Evolutionary conservation across 1,284 basidiomycete species (phyloP).

Genomic region (Cystobasidiaceae sp.): DNA sequence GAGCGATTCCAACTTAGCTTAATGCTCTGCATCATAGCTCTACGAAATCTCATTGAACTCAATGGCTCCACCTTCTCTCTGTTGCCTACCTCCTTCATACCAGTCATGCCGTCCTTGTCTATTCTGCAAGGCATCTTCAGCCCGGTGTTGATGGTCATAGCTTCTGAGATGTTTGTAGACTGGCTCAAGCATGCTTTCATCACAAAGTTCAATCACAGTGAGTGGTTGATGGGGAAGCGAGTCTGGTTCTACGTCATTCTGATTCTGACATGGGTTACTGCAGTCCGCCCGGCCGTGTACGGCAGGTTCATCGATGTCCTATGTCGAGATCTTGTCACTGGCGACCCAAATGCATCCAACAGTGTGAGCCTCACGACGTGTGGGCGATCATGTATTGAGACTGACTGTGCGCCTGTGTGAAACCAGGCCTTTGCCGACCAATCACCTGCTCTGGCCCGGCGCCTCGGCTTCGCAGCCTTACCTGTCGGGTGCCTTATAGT

Average conservation of each 20-base stretch:
- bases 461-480: constrained; percentile 90
- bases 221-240: too few species aligned
- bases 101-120: constrained; percentile 46
- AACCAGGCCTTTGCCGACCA: constrained; percentile 89
- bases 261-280: constrained; percentile 63
- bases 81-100: constrained; percentile 51
- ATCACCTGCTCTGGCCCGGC: constrained; percentile 85
- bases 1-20: constrained; percentile 90
- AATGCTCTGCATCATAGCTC: constrained; percentile 86
- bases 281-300: constrained; percentile 82
- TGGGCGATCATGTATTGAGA: too few species aligned
- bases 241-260: neutral
- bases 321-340: constrained; percentile 76
- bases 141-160: constrained; percentile 82
- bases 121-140: constrained; percentile 83
- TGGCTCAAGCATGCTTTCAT: constrained; percentile 99
- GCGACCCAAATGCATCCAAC: constrained; percentile 1
- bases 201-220: constrained; percentile 71
- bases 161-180: constrained; percentile 91
- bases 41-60: constrained; percentile 92
- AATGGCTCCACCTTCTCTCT: constrained; percentile 76
- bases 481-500: constrained; percentile 89
- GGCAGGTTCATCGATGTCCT: constrained; percentile 94
- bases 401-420: neutral
- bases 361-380: neutral